Evolutionary conservation across 2,329 filamentous ascomycete genomes (phyloP).

Genomic region (Tolypocladium paradoxum): DNA sequence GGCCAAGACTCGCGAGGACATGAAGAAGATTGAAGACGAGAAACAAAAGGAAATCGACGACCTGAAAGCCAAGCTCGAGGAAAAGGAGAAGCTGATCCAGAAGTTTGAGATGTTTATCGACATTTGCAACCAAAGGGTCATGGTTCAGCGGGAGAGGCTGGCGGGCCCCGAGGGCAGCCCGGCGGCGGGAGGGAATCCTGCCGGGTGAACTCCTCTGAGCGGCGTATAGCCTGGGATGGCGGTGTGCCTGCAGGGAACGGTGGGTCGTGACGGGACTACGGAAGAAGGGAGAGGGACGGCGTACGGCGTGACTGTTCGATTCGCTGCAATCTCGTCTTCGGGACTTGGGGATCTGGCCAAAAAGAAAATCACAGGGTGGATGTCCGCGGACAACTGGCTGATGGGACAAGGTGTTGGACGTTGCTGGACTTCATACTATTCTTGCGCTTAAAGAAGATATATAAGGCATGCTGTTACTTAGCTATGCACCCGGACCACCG

Average conservation of each 20-base stretch:
- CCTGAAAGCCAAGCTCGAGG: slow-evolving; percentile 47
- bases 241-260: background rate
- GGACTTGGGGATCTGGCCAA: background rate
- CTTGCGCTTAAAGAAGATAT: background rate
- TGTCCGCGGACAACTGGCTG: background rate
- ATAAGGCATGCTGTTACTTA: background rate
- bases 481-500: background rate
- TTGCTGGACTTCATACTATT: background rate
- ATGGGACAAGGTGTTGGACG: background rate
- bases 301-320: background rate
- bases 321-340: background rate
- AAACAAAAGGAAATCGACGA: slow-evolving; percentile 47
- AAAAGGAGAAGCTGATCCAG: slow-evolving; percentile 51
- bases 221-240: background rate
- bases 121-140: slow-evolving; percentile 56
- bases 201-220: slow-evolving; percentile 6
- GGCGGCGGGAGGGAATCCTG: slow-evolving; percentile 14
- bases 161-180: slow-evolving; percentile 16
- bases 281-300: background rate
- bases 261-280: background rate
- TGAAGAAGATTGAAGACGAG: slow-evolving; percentile 44
- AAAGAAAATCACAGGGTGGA: background rate
- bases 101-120: slow-evolving; percentile 62
- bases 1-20: slow-evolving; percentile 44
- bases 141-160: slow-evolving; percentile 48